Base-by-base conservation (phyloP, 176 grass and related monocot genomes). In the Carex kokanica region DNA sequence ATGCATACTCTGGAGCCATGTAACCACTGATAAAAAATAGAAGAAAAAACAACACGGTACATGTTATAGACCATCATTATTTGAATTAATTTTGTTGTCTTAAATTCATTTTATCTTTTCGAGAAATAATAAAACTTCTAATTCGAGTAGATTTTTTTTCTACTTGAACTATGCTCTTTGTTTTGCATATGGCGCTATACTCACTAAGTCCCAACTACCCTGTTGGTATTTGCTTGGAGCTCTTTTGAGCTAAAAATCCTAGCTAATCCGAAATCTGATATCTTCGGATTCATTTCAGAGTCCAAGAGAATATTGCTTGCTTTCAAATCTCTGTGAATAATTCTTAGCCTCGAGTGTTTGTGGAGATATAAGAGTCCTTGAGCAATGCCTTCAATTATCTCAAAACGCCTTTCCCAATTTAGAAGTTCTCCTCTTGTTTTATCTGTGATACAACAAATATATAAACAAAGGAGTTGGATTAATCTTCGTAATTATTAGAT, bases 1-100 rank as follows among this genome's bases (percentile, higher is more conserved):
- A 71, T 38, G 84, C 88, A 43, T 89, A 89, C 23, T 89, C 88
- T 9, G 88, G 88, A 79, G 88, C 81, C 88, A 89, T 89, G 49
- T 89, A 89, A 29, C 88, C 88, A 27, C 88, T 89, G 59, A 49
- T 56, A 77, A 32, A 83, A 40, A 11, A 43, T 6, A 43, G 24
- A 57, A 47, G 3, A 21, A 12, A 18, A 73, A 24, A 38, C 5
- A 38, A 38, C 36, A 38, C 36, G 3, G 4, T n/a, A n/a, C n/a
- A n/a, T 38, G 36, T 38, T 38, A 38, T 38, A 6, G 36, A 38
- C 4, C 5, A 49, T 5, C 16, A 47, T 57, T 18, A n/a, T n/a
- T n/a, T n/a, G n/a, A n/a, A n/a, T n/a, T n/a, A n/a, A n/a, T n/a
- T n/a, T n/a, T n/a, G n/a, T n/a, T n/a, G n/a, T n/a, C n/a, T n/a